phyloP scores from a whole-genome alignment of 2,329 filamentous ascomycete genomes.

The Aureobasidium melanogenum region DNA sequence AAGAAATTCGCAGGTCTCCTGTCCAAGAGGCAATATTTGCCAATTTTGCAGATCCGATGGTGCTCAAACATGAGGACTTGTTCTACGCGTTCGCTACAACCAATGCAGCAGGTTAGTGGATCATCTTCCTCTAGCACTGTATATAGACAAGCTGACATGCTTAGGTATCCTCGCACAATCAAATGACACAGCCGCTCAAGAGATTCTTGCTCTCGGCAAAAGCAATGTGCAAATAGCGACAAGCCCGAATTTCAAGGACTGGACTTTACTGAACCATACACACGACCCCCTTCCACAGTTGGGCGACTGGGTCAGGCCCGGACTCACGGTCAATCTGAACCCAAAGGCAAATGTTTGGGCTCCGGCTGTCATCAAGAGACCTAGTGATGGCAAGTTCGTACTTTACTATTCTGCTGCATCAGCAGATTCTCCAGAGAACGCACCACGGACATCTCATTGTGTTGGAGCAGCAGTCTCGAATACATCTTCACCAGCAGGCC shows the following conservation, averaged over 20 bases:
- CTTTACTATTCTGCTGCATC: conserved; percentile 27
- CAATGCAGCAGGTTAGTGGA: conserved; percentile 19
- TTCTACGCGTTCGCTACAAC: conserved; percentile 33
- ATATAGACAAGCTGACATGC: neutral
- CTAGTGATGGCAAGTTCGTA: conserved; percentile 22
- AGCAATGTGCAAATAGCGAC: conserved; percentile 31
- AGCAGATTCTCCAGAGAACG: conserved; percentile 5
- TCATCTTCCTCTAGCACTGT: neutral
- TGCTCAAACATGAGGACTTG: conserved; percentile 23
- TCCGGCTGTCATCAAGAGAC: conserved; percentile 22
- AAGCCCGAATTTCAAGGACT: conserved; percentile 27
- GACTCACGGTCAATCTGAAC: conserved; percentile 12
- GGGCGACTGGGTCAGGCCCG: conserved; percentile 19
- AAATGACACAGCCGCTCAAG: conserved; percentile 11
- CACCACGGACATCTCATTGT: conserved; percentile 19
- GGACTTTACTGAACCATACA: conserved; percentile 21
- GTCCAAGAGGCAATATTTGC: conserved; percentile 17
- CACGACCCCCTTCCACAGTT: conserved; percentile 25
- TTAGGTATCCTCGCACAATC: conserved; percentile 18
- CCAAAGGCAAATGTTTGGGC: conserved; percentile 25
- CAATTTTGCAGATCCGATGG: conserved; percentile 32
- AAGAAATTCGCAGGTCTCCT: neutral
- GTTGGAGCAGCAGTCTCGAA: conserved; percentile 26
- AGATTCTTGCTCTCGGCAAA: conserved; percentile 19
- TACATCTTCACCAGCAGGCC: conserved; percentile 19